Evolutionary conservation across 1,284 basidiomycete species (phyloP).

Genomic region (Cutaneotrichosporon arboriforme): DNA sequence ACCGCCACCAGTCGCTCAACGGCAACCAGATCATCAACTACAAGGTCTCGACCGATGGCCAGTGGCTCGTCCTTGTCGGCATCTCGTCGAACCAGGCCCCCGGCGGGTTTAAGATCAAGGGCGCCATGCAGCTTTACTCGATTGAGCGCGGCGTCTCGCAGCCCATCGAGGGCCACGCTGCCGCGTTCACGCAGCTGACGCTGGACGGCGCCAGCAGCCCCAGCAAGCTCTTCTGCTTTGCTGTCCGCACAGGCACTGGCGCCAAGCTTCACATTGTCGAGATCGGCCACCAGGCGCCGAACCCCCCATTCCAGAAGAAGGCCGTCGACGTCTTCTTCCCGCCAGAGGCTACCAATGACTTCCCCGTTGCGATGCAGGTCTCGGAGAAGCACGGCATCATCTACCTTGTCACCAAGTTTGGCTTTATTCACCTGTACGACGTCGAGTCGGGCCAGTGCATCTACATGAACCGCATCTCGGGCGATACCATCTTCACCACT

Average conservation of each 20-base stretch:
- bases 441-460: constrained; percentile 97
- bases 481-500: constrained; percentile 98
- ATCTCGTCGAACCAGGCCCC: constrained; percentile 85
- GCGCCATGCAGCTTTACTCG: constrained; percentile 88
- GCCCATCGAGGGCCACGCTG: constrained; percentile 97
- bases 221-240: constrained; percentile 93
- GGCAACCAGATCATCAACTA: constrained; percentile 99
- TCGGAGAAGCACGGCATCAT: constrained; percentile 95
- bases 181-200: constrained; percentile 89
- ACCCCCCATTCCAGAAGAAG: constrained; percentile 95
- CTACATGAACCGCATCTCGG: constrained; percentile 99
- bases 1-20: constrained; percentile 89
- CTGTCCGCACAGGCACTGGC: constrained; percentile 89
- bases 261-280: constrained; percentile 99
- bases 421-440: constrained; percentile 99
- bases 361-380: constrained; percentile 99
- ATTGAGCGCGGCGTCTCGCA: constrained; percentile 81
- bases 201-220: constrained; percentile 74
- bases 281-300: constrained; percentile 92
- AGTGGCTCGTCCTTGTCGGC: constrained; percentile 95
- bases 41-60: constrained; percentile 83
- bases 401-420: constrained; percentile 97
- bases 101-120: constrained; percentile 94
- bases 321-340: constrained; percentile 99
- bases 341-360: constrained; percentile 94